phyloP scores from a whole-genome alignment of 2,329 filamentous ascomycete species.

The Claviceps capensis region DNA sequence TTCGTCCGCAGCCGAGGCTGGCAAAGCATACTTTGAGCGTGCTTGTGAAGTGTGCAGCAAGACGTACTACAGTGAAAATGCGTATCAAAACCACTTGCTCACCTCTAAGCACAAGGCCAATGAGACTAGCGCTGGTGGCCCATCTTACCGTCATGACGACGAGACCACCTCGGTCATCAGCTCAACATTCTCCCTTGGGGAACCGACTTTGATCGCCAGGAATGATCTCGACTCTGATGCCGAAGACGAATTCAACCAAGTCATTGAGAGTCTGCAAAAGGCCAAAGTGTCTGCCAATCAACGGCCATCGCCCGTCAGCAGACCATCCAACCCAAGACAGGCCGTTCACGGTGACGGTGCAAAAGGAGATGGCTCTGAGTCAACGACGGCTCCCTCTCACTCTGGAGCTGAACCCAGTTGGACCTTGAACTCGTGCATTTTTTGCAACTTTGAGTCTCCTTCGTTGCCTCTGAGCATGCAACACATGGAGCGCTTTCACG shows the following conservation, averaged over 20 bases:
- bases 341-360: constrained; percentile 24
- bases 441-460: constrained; percentile 80
- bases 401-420: constrained; percentile 21
- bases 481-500: constrained; percentile 88
- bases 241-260: constrained; percentile 62
- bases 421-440: constrained; percentile 55
- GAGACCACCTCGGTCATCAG: constrained; percentile 74
- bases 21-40: constrained; percentile 80
- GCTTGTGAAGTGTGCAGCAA: constrained; percentile 72
- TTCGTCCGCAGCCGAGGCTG: constrained; percentile 67
- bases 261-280: constrained; percentile 65
- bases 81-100: constrained; percentile 80
- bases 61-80: constrained; percentile 93
- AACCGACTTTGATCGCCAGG: constrained; percentile 44
- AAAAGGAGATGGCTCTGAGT: constrained; percentile 29
- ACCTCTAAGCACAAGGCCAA: constrained; percentile 72
- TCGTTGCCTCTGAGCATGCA: constrained; percentile 60
- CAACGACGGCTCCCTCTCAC: constrained; percentile 25
- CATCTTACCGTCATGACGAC: constrained; percentile 36
- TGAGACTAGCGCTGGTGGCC: constrained; percentile 32
- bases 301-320: constrained; percentile 36
- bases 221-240: constrained; percentile 49
- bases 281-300: constrained; percentile 48
- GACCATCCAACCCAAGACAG: constrained; percentile 37
- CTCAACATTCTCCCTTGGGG: constrained; percentile 81